Conservation (phyloP, 2,329 filamentous ascomycete genomes). For the Fusarium metavorans region DNA sequence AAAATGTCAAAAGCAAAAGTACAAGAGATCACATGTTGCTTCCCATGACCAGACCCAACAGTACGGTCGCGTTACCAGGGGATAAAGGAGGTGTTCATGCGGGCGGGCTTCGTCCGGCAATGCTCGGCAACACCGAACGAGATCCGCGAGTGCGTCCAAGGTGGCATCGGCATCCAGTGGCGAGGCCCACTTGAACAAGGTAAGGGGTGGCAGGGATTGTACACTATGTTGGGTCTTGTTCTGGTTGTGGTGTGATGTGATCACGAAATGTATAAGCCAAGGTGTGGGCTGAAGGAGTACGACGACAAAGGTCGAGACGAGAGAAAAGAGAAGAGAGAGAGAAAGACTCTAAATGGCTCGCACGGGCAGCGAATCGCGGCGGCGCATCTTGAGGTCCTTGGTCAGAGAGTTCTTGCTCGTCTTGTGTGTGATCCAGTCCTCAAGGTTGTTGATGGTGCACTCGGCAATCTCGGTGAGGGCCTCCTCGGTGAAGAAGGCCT, state of each 20-base stretch:
- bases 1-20: neutral
- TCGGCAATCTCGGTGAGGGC: slow-evolving; percentile 73
- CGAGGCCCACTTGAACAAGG: slow-evolving; percentile 32
- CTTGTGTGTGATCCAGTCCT: slow-evolving; percentile 54
- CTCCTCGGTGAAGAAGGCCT: slow-evolving; percentile 77
- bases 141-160: slow-evolving; percentile 25
- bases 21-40: slow-evolving; percentile 1
- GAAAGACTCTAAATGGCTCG: slow-evolving; percentile 44
- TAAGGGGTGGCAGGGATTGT: slow-evolving; percentile 22
- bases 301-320: slow-evolving; percentile 13
- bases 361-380: slow-evolving; percentile 48
- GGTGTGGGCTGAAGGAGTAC: slow-evolving; percentile 1
- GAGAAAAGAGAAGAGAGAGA: neutral
- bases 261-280: neutral
- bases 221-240: neutral
- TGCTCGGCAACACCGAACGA: slow-evolving; percentile 39
- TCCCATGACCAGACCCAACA: neutral
- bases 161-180: slow-evolving; percentile 22
- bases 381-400: slow-evolving; percentile 41
- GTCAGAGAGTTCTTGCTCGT: slow-evolving; percentile 51
- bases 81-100: slow-evolving; percentile 36
- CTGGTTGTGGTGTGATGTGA: slow-evolving; percentile 15
- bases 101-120: slow-evolving; percentile 30
- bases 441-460: slow-evolving; percentile 68
- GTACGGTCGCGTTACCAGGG: slow-evolving; percentile 28